Conservation (phyloP, 352 stramenopile genomes). For the Peronosclerospora sorghi region DNA sequence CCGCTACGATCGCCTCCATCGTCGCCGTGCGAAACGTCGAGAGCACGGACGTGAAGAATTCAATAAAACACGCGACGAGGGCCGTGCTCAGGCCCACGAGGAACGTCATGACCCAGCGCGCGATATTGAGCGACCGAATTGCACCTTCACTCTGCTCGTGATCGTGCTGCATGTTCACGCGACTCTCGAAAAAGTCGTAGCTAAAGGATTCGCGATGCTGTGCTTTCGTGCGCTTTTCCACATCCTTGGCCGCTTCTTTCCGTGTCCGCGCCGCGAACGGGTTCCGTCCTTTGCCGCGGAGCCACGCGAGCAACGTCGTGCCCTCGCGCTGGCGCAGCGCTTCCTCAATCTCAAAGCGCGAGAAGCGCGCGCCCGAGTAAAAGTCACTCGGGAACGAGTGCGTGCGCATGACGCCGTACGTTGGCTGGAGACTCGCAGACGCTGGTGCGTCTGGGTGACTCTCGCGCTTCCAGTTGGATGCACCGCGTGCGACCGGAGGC, state of each 20-base stretch:
- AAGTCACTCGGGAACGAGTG: constrained; percentile 71
- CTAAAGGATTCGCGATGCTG: constrained; percentile 81
- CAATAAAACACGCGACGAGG: constrained; percentile 89
- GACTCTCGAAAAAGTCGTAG: constrained; percentile 83
- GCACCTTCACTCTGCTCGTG: constrained; percentile 68
- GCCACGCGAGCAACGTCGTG: constrained; percentile 58
- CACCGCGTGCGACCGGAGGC: constrained; percentile 13
- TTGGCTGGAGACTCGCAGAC: neutral
- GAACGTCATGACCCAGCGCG: constrained; percentile 94
- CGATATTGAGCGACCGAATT: constrained; percentile 72
- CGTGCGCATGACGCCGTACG: constrained; percentile 52
- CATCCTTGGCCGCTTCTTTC: constrained; percentile 32
- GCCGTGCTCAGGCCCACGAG: constrained; percentile 89
- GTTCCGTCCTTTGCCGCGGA: constrained; percentile 33
- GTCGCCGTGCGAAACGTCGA: constrained; percentile 82
- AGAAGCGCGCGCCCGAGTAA: constrained; percentile 60
- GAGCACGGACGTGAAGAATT: constrained; percentile 82
- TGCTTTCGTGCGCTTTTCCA: constrained; percentile 68
- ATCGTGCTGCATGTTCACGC: constrained; percentile 82
- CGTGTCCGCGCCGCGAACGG: constrained; percentile 17
- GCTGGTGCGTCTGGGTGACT: constrained; percentile 2
- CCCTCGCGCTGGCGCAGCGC: constrained; percentile 48
- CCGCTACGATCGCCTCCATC: constrained; percentile 76
- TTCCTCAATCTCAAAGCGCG: constrained; percentile 73
- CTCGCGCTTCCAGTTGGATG: constrained; percentile 3